Conservation (phyloP, 1,284 basidiomycete species). For the Stygiomarasmius scandens region DNA sequence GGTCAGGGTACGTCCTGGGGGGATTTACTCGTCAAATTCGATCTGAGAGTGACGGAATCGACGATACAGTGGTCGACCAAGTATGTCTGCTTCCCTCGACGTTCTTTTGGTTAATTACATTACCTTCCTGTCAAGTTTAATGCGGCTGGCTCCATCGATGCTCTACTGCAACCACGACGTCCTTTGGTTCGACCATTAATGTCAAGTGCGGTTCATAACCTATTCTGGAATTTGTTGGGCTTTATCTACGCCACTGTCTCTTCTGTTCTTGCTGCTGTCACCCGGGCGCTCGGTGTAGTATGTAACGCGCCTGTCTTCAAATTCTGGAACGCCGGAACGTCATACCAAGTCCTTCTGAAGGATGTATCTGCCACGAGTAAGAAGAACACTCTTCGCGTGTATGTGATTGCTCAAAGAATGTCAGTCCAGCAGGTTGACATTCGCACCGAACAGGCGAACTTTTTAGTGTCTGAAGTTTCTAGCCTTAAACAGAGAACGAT, state of each 20-base stretch:
- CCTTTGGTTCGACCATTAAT: constrained; percentile 4
- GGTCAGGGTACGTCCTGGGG: neutral
- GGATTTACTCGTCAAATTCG: constrained; percentile 14
- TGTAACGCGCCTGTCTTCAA: constrained; percentile 10
- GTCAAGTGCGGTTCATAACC: neutral
- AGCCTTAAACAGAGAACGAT: constrained; percentile 34
- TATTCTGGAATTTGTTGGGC: neutral
- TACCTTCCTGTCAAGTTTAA: constrained; percentile 26
- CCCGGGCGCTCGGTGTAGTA: neutral
- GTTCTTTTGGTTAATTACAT: neutral
- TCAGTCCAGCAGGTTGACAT: constrained; percentile 54
- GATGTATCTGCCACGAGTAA: constrained; percentile 41
- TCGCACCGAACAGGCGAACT: constrained; percentile 45
- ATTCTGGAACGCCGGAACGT: neutral
- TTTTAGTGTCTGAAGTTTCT: constrained; percentile 40
- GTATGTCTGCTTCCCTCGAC: constrained; percentile 11
- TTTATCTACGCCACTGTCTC: neutral
- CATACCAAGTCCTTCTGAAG: constrained; percentile 28
- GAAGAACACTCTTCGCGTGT: neutral
- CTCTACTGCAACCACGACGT: constrained; percentile 12
- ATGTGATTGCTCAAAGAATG: constrained; percentile 1
- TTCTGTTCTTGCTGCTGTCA: neutral
- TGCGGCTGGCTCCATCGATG: constrained; percentile 20
- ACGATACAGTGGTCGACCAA: constrained; percentile 29
- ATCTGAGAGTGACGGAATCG: constrained; percentile 22